Evolutionary conservation across 345 rosid species (phyloP), one percentile per base, ranked within the genome.

Genomic region (Murraya koenigii): DNA sequence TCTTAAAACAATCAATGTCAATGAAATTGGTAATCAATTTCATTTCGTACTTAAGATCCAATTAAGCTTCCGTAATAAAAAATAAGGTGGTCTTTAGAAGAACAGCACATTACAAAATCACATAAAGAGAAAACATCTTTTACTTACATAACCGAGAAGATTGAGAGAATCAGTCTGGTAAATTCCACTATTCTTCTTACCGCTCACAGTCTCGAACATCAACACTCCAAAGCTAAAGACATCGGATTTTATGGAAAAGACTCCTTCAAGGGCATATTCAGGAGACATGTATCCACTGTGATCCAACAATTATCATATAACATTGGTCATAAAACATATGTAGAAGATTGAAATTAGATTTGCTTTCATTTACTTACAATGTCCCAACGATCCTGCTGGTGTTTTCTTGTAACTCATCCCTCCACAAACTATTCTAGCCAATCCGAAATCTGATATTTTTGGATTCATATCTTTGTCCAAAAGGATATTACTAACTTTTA

Each of bases 371-470:
- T 58, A 47, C 63, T 32, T 70, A 75, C 60, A 62, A 63, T 26
- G 78, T 75, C 49, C 78, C 78, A 7, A 47, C 60, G 22, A 63
- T 59, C 13, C 69, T 75, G 9, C 9, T 30, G 1, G 77, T 74
- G 20, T 20, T 25, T 26, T 20, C 36, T 62, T 26, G 6, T 0
- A 2, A 10, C 15, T 62, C 66, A 26, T 62, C 10, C 6, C 9
- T 55, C 36, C 67, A 14, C 17, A 73, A 56, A 73, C n/a, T n/a
- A 35, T 56, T 59, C 66, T 59, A 22, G 76, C 67, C 49, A 74
- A 7, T 15, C 77, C 69, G 10, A 74, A 74, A 25, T 74, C 77
- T 4, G 77, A 74, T 60, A 74, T 61, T 25, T 74, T 74, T 14
- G 69, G 77, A 10, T 64, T 75, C 70, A 41, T 63, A 0, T 75